Percentiles rank a stretch among this genome's conserved stretches.
Evolutionary conservation across 192 early-diverging fungal genomes (phyloP).

Genomic region (Coemansia sp.): DNA sequence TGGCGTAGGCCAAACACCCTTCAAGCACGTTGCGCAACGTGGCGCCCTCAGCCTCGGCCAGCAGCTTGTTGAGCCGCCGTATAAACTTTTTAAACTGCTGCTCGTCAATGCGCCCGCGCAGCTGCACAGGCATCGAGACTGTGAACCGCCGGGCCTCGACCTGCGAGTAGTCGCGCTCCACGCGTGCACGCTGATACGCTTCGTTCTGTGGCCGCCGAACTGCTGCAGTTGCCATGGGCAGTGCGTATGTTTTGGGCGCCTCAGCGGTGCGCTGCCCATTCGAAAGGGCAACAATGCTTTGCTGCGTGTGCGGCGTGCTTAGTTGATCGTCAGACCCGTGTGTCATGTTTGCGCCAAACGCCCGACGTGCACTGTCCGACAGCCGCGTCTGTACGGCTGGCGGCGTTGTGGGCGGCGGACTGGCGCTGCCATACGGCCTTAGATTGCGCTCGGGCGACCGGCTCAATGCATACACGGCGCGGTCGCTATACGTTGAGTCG

Average conservation of each 20-base stretch:
- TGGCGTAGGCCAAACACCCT: slow-evolving; percentile 52
- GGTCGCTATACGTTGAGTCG: slow-evolving; percentile 25
- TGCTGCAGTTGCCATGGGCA: slow-evolving; percentile 19
- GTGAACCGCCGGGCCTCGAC: slow-evolving; percentile 43
- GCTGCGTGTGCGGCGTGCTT: slow-evolving; percentile 7
- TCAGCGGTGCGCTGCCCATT: slow-evolving; percentile 5
- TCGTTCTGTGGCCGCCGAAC: slow-evolving; percentile 1
- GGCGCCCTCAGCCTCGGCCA: slow-evolving; percentile 53
- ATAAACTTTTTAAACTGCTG: slow-evolving; percentile 45
- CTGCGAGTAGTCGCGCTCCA: slow-evolving; percentile 56
- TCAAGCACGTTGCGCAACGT: slow-evolving; percentile 50
- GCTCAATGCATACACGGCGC: slow-evolving; percentile 29
- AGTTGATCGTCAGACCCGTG: slow-evolving; percentile 11
- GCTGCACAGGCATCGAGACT: slow-evolving; percentile 40
- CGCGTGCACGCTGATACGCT: slow-evolving; percentile 39
- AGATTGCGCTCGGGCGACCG: slow-evolving; percentile 20
- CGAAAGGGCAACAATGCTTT: slow-evolving; percentile 33
- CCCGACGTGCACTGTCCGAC: slow-evolving; percentile 10
- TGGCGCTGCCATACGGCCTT: slow-evolving; percentile 24
- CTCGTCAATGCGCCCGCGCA: slow-evolving; percentile 45
- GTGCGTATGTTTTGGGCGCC: slow-evolving; percentile 29
- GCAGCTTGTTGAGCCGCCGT: slow-evolving; percentile 38
- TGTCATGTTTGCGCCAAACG: not conserved
- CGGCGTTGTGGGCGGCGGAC: slow-evolving; percentile 26
- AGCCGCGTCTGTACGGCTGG: slow-evolving; percentile 18